phyloP scores from a whole-genome alignment of 2,329 filamentous ascomycete genomes.

The Fusarium continuum region DNA sequence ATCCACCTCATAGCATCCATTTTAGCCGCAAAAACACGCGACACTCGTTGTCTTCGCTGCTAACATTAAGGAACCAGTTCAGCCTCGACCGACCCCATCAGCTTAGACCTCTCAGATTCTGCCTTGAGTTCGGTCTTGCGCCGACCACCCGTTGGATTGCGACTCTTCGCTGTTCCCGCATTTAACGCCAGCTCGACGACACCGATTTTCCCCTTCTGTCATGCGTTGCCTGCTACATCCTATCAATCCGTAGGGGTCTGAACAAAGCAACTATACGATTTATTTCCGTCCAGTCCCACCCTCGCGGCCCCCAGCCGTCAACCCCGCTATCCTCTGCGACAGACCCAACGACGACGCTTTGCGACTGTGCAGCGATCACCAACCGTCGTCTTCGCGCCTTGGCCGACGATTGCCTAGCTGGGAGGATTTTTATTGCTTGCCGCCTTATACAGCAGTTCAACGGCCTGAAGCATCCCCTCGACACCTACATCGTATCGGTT shows the following conservation, averaged over 20 bases:
- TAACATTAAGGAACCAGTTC: slow-evolving; percentile 39
- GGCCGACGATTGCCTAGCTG: slow-evolving; percentile 23
- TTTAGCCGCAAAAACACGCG: slow-evolving; percentile 45
- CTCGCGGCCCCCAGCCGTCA: slow-evolving; percentile 30
- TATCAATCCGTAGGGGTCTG: slow-evolving; percentile 38
- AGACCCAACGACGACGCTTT: slow-evolving; percentile 21
- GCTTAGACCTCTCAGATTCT: slow-evolving; percentile 15
- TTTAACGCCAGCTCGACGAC: slow-evolving; percentile 7
- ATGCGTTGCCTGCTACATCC: slow-evolving; percentile 34
- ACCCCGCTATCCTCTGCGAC: slow-evolving; percentile 37
- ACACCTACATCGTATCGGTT: background rate
- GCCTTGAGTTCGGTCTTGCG: background rate
- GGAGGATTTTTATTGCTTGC: slow-evolving; percentile 9
- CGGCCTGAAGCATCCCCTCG: background rate
- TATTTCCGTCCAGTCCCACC: slow-evolving; percentile 36
- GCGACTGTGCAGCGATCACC: slow-evolving; percentile 20
- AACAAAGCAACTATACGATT: slow-evolving; percentile 33
- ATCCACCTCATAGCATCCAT: slow-evolving; percentile 38
- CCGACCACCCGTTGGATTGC: slow-evolving; percentile 17
- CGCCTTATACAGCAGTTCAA: background rate
- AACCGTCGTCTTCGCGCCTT: slow-evolving; percentile 19
- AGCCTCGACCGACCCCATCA: slow-evolving; percentile 23
- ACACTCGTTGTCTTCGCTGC: slow-evolving; percentile 35
- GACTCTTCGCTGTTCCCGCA: background rate
- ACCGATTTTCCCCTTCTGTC: slow-evolving; percentile 24